A percentile compares a stretch with the other conserved stretches of the same genome.
These are phyloP conservation scores for Mantamonas sphyraenae DNA, from an alignment of 78 protist genomes.

Conservation along the genomic window DNA sequence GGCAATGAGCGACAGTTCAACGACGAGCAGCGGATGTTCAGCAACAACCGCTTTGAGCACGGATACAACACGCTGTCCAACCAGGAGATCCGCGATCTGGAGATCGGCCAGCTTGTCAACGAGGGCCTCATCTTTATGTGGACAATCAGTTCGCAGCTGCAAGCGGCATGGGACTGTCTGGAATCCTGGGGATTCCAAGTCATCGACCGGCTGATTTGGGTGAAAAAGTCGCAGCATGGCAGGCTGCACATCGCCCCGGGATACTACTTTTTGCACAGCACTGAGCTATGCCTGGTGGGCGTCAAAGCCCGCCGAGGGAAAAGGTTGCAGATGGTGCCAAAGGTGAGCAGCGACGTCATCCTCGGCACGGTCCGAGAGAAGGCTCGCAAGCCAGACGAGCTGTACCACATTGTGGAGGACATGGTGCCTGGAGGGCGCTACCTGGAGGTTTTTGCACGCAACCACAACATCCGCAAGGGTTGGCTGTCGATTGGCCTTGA, in stretches of 20 bases:
- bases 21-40: not conserved
- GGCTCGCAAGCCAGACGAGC: constrained; percentile 24
- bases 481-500: constrained; percentile 33
- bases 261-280: constrained; percentile 27
- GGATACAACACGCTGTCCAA: constrained; percentile 24
- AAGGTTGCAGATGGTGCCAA: not conserved
- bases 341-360: constrained; percentile 18
- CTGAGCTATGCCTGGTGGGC: constrained; percentile 36
- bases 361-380: constrained; percentile 5
- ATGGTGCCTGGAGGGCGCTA: constrained; percentile 32
- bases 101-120: not conserved
- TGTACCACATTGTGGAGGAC: constrained; percentile 24
- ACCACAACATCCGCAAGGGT: constrained; percentile 32
- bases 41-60: constrained; percentile 20
- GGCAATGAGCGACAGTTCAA: not conserved
- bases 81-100: constrained; percentile 14
- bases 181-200: constrained; percentile 21
- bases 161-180: constrained; percentile 17
- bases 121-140: constrained; percentile 15
- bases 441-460: constrained; percentile 36
- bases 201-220: constrained; percentile 17
- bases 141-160: constrained; percentile 9
- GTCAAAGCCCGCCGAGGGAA: not conserved
- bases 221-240: constrained; percentile 2
- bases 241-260: constrained; percentile 12